phyloP scores from a whole-genome alignment of 352 stramenopile genomes.

The Poterioochromonas sp. region DNA sequence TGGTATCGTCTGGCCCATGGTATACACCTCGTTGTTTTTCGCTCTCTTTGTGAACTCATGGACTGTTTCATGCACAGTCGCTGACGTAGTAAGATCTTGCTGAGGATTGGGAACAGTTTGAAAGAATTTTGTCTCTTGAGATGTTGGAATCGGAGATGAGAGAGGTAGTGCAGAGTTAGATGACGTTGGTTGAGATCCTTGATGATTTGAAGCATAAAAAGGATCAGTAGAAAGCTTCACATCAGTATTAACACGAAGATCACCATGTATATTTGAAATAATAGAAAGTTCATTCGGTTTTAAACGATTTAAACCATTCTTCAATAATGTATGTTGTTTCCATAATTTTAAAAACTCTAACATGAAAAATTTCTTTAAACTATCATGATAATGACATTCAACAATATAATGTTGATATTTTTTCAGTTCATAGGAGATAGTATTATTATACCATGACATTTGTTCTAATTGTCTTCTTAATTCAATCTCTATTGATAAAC shows the following conservation, averaged over 20 bases:
- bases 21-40: too few species aligned
- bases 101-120: too few species aligned
- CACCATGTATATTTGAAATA: background rate
- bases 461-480: conserved; percentile 24
- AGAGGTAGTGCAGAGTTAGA: too few species aligned
- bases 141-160: too few species aligned
- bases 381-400: background rate
- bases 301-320: background rate
- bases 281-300: background rate
- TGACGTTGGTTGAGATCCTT: too few species aligned
- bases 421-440: background rate
- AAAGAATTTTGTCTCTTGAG: too few species aligned
- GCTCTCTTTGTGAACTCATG: too few species aligned
- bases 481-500: conserved; percentile 24
- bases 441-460: conserved; percentile 1
- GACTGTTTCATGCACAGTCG: too few species aligned
- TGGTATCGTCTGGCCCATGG: too few species aligned
- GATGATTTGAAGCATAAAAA: too few species aligned
- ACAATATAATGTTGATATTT: background rate
- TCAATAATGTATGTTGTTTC: conserved; percentile 6
- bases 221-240: conserved; percentile 15
- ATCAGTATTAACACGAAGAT: conserved; percentile 3
- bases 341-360: conserved; percentile 24
- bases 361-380: background rate
- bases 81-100: too few species aligned